Evolutionary conservation across 1,284 basidiomycete species (phyloP).

Genomic region (Entoloma clypeatum): DNA sequence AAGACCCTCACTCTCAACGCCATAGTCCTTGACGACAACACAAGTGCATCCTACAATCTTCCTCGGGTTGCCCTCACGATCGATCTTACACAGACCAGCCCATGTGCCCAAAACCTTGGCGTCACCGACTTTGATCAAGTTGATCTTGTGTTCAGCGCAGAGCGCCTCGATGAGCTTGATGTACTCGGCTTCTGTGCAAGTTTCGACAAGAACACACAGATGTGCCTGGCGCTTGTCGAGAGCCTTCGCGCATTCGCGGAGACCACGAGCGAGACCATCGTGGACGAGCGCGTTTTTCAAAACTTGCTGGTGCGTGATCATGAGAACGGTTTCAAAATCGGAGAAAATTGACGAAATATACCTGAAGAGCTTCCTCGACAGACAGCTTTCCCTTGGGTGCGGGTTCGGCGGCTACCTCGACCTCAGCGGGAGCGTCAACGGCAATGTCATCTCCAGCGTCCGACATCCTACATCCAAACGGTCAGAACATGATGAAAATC

Average conservation of each 20-base stretch:
- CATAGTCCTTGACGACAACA: conserved; percentile 98
- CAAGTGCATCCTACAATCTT: conserved; percentile 97
- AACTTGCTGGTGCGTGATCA: conserved; percentile 62
- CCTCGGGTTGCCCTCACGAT: conserved; percentile 97
- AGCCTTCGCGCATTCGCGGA: conserved; percentile 97
- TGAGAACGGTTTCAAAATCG: not conserved
- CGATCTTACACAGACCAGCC: conserved; percentile 99
- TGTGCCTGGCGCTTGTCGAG: conserved; percentile 99
- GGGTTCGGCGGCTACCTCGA: conserved; percentile 72
- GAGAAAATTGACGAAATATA: conserved; percentile 31
- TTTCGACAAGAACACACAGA: conserved; percentile 98
- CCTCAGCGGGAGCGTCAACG: conserved; percentile 76
- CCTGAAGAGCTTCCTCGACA: conserved; percentile 97
- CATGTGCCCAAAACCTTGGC: conserved; percentile 97
- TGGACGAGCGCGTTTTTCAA: conserved; percentile 96
- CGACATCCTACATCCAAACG: conserved; percentile 72
- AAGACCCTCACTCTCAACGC: conserved; percentile 92
- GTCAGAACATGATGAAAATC: conserved; percentile 6
- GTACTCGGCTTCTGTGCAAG: conserved; percentile 98
- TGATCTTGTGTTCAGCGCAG: conserved; percentile 98
- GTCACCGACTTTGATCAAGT: conserved; percentile 98
- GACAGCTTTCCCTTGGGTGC: conserved; percentile 93
- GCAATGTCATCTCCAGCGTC: conserved; percentile 96
- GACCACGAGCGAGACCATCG: conserved; percentile 97
- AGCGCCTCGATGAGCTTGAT: conserved; percentile 99